Evolutionary conservation across 2,329 filamentous ascomycete species (phyloP).

Genomic region (Alternaria triticimaculans): DNA sequence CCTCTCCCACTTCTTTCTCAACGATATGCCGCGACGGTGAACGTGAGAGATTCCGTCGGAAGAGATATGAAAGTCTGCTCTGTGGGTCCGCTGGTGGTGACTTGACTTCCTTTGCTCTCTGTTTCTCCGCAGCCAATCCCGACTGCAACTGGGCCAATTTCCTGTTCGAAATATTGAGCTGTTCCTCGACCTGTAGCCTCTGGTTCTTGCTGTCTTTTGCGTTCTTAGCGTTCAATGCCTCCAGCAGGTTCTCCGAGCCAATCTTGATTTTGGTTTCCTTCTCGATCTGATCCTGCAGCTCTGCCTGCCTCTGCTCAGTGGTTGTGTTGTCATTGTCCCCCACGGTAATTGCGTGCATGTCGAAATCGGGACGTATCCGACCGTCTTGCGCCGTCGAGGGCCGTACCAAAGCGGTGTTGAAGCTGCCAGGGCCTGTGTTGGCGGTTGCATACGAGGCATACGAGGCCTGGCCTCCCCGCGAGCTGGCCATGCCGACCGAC

Average conservation of each 20-base stretch:
- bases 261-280: slow-evolving; percentile 98
- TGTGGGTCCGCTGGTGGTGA: slow-evolving; percentile 54
- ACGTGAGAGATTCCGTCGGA: slow-evolving; percentile 62
- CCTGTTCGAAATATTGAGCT: slow-evolving; percentile 86
- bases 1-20: slow-evolving; percentile 68
- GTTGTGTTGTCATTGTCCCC: slow-evolving; percentile 68
- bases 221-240: slow-evolving; percentile 92
- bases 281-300: slow-evolving; percentile 83
- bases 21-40: slow-evolving; percentile 56
- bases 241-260: slow-evolving; percentile 95
- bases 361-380: slow-evolving; percentile 63
- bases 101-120: slow-evolving; percentile 63
- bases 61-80: slow-evolving; percentile 64
- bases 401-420: slow-evolving; percentile 80
- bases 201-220: slow-evolving; percentile 87
- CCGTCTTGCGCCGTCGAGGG: slow-evolving; percentile 72
- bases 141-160: slow-evolving; percentile 67
- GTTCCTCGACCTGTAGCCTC: slow-evolving; percentile 69
- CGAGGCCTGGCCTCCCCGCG: slow-evolving; percentile 66
- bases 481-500: slow-evolving; percentile 62
- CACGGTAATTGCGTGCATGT: slow-evolving; percentile 57
- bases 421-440: slow-evolving; percentile 74
- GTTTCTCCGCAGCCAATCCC: slow-evolving; percentile 66
- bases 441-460: slow-evolving; percentile 73
- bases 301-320: slow-evolving; percentile 75